Base-by-base conservation (phyloP, 2,329 filamentous ascomycete genomes). In the Aspergillus sp. region DNA sequence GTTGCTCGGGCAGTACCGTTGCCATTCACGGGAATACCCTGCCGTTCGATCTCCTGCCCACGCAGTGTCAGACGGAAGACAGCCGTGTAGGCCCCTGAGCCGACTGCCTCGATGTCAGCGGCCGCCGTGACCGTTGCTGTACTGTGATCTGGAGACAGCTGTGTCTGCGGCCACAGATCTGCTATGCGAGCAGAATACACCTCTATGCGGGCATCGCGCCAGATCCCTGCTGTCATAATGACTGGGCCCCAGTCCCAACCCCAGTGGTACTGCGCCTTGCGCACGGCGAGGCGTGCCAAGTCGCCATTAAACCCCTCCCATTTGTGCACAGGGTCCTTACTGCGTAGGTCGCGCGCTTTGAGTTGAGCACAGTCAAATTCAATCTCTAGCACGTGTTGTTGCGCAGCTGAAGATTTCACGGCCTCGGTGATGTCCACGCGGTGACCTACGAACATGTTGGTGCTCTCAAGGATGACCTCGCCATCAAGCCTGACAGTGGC, bases 371-470 rank as follows among this genome's bases (percentile, higher is more conserved):
- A 79, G 27, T 79, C 78, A 58, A 83, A 83, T 39, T 77, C 71
- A 23, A 83, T 77, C 59, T 81, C 76, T 2, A 83, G 68, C 2
- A 68, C 68, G 62, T 81, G 78, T 4, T 70, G 69, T 21, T 70
- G 70, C 19, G 75, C 71, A 6, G 70, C 60, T 23, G 64, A 58
- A 14, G 35, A 19, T 3, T 5, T 6, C 24, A 90, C 71, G n/a
- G 58, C 64, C 37, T 68, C 70, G 0, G 87, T 87, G 15, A 93
- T 84, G 60, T 92, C 85, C 3, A 91, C 82, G 3, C 88, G 81
- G 65, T 91, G 82, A 0, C 87, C 85, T 4, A 87, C 77, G 68
- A 93, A 93, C 90, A 93, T 93, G 73, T 91, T 93, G 57, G 90
- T 86, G 12, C 84, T 84, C 70, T 88, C 81, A 4, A 93, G 79